Conservation (phyloP, 495 filamentous ascomycete species). For the Endocarpon pusillum region DNA sequence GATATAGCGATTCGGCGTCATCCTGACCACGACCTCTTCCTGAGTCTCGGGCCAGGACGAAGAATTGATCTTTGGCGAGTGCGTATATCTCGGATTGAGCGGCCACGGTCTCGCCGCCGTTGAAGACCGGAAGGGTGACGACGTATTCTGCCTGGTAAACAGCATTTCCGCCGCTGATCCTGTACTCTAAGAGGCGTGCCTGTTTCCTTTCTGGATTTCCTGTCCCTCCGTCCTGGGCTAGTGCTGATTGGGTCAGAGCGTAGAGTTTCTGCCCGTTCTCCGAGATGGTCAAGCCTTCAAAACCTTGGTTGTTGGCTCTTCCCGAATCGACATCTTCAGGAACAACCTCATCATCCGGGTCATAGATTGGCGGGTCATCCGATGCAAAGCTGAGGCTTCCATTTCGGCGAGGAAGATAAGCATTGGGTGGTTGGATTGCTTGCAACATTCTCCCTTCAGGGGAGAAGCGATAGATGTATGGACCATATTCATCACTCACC, state of each 20-base stretch:
- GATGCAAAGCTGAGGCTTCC: constrained; percentile 39
- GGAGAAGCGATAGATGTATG: constrained; percentile 55
- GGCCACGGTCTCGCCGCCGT: constrained; percentile 29
- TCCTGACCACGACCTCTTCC: constrained; percentile 39
- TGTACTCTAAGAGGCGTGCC: constrained; percentile 47
- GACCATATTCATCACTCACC: constrained; percentile 69
- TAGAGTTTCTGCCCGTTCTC: constrained; percentile 49
- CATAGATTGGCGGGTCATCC: constrained; percentile 44
- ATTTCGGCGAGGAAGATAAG: constrained; percentile 51
- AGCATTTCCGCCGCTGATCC: constrained; percentile 22
- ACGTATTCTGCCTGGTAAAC: constrained; percentile 46
- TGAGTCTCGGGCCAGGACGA: constrained; percentile 54
- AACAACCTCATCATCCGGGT: constrained; percentile 21
- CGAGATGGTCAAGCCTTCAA: constrained; percentile 53
- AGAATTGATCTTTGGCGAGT: constrained; percentile 44
- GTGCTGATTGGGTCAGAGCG: constrained; percentile 49
- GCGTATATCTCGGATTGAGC: constrained; percentile 56
- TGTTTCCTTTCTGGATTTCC: constrained; percentile 35
- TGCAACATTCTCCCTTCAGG: constrained; percentile 38
- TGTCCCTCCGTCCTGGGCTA: constrained; percentile 47
- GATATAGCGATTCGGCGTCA: constrained; percentile 39
- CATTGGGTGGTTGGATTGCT: constrained; percentile 51
- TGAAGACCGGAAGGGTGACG: constrained; percentile 45
- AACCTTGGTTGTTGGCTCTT: constrained; percentile 59
- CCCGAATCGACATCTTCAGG: constrained; percentile 45